Conservation (phyloP, 169 alveolate species). For the Eimeria brunetti region DNA sequence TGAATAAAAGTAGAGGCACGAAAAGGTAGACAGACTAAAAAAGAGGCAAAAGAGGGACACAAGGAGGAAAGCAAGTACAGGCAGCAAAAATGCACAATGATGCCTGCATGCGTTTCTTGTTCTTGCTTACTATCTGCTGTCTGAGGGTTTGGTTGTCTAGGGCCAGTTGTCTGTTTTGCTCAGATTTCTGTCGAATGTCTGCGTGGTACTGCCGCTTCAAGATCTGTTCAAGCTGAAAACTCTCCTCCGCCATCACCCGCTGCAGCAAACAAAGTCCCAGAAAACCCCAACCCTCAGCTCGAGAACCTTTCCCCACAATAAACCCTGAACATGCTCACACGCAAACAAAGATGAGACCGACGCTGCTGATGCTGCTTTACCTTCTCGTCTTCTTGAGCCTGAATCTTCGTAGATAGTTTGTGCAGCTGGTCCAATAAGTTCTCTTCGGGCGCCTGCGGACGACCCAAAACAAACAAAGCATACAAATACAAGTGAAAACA, state of each 20-base stretch:
- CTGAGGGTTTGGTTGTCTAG: constrained; percentile 22
- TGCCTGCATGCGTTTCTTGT: neutral
- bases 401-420: constrained; percentile 34
- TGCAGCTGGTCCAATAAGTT: constrained; percentile 27
- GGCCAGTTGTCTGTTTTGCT: constrained; percentile 32
- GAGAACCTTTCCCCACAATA: neutral
- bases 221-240: constrained; percentile 44
- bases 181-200: constrained; percentile 34
- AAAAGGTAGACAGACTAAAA: no score
- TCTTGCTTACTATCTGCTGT: constrained; percentile 27
- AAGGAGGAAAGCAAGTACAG: no score
- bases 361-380: neutral
- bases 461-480: neutral
- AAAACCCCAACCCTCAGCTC: neutral
- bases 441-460: constrained; percentile 24
- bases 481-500: no score
- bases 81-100: no score
- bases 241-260: constrained; percentile 69
- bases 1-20: no score
- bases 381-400: constrained; percentile 64
- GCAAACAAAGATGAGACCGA: neutral
- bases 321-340: neutral
- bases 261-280: neutral
- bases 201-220: constrained; percentile 57
- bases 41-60: no score